Percentiles rank a stretch among this genome's conserved stretches.
These are phyloP conservation scores for Solanum gandarillasii DNA, from an alignment of 257 asterid genomes.

Conservation along the genomic window DNA sequence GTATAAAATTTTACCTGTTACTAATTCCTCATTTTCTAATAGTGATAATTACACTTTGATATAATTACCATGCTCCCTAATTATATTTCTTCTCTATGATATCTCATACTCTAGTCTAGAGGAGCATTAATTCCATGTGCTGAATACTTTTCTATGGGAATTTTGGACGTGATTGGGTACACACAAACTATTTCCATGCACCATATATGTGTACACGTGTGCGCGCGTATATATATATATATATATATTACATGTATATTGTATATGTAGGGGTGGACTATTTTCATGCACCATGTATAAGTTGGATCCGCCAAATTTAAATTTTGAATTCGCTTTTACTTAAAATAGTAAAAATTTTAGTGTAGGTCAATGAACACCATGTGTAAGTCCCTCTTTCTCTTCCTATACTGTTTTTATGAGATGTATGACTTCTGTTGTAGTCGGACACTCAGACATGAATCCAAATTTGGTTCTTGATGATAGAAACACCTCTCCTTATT, in stretches of 20 bases:
- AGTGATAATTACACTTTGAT: background rate
- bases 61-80: background rate
- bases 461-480: background rate
- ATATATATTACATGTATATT: too few relatives aligned
- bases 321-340: too few relatives aligned
- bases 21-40: too few relatives aligned
- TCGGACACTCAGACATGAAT: too few relatives aligned
- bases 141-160: background rate
- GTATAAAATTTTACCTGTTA: rapidly evolving
- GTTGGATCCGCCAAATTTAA: too few relatives aligned
- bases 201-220: background rate
- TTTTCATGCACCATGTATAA: too few relatives aligned
- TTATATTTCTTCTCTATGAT: background rate
- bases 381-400: background rate
- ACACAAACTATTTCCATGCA: background rate
- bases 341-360: too few relatives aligned
- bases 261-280: too few relatives aligned
- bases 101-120: background rate
- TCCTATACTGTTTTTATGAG: background rate
- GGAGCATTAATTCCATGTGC: background rate
- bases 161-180: background rate
- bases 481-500: background rate
- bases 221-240: too few relatives aligned
- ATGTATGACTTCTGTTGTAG: background rate
- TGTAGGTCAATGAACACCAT: background rate